These are phyloP conservation scores for Chenopodium berlandieri DNA, from an alignment of 148 eudicot genomes.

Conservation along the genomic window DNA sequence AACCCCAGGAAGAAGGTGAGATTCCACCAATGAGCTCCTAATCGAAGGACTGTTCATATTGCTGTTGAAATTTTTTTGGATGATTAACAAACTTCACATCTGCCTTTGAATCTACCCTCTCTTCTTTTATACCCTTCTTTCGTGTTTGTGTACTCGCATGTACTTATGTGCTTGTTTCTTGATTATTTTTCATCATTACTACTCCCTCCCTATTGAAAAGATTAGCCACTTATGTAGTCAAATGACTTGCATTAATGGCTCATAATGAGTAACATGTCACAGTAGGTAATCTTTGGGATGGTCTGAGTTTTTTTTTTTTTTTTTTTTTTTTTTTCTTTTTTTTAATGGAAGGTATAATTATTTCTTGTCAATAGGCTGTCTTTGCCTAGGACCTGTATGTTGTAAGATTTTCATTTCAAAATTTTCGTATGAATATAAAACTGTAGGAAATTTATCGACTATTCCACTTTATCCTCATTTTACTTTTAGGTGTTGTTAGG, in stretches of 20 bases:
- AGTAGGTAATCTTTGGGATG: neutral
- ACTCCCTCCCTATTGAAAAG: neutral
- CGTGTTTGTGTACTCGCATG: neutral
- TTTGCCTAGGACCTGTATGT: neutral
- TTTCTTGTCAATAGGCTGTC: too few relatives aligned
- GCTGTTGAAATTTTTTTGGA: neutral
- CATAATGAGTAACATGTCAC: neutral
- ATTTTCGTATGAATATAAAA: neutral
- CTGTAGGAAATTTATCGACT: neutral
- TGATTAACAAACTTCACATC: neutral
- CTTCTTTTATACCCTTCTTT: slow-evolving; percentile 6
- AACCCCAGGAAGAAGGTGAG: slow-evolving; percentile 12
- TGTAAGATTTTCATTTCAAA: neutral
- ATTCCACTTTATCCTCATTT: too few relatives aligned
- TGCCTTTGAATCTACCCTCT: slow-evolving; percentile 2
- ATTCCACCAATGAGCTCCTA: slow-evolving; percentile 15
- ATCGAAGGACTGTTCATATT: neutral
- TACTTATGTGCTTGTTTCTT: neutral
- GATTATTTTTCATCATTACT: neutral
- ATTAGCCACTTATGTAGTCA: neutral
- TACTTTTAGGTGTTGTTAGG: too few relatives aligned
- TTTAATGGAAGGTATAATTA: too few relatives aligned
- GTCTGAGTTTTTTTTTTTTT: neutral
- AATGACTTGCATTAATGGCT: neutral
- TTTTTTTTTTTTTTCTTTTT: too few relatives aligned